phyloP scores from a whole-genome alignment of 768 basidiomycete genomes.

The Lyophyllum semitale region DNA sequence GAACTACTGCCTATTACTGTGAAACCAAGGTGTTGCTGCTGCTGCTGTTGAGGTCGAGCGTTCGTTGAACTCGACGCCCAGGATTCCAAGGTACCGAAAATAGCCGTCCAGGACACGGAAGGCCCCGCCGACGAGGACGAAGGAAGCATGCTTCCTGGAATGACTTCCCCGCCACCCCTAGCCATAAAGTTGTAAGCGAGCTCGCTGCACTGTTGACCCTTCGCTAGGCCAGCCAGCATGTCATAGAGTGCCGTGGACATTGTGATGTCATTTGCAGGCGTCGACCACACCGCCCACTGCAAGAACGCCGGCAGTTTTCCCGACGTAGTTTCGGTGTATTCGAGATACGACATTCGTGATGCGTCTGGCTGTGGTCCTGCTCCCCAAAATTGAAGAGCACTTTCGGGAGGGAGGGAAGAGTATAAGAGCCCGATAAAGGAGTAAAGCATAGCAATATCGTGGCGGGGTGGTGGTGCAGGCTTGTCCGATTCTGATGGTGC shows the following conservation, averaged over 20 bases:
- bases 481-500: constrained; percentile 41
- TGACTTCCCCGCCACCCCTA: constrained; percentile 68
- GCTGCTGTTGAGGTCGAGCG: constrained; percentile 44
- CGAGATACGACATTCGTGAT: constrained; percentile 51
- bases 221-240: constrained; percentile 83
- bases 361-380: constrained; percentile 49
- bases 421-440: constrained; percentile 84
- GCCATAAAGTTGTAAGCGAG: constrained; percentile 89
- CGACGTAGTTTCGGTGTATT: constrained; percentile 59
- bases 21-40: constrained; percentile 22
- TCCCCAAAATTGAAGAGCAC: constrained; percentile 87
- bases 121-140: constrained; percentile 52
- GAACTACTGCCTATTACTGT: constrained; percentile 26
- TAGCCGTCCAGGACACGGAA: constrained; percentile 74
- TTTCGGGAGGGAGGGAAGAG: constrained; percentile 68
- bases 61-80: constrained; percentile 64
- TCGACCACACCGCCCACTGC: constrained; percentile 90
- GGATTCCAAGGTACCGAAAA: constrained; percentile 75
- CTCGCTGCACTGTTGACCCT: constrained; percentile 84
- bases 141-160: constrained; percentile 59
- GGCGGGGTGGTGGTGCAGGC: constrained; percentile 54
- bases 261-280: constrained; percentile 68
- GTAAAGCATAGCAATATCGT: constrained; percentile 84
- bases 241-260: constrained; percentile 85
- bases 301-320: constrained; percentile 75